Base-by-base conservation (phyloP, 1,139 yeast genomes). In the Candida tropicalis region DNA sequence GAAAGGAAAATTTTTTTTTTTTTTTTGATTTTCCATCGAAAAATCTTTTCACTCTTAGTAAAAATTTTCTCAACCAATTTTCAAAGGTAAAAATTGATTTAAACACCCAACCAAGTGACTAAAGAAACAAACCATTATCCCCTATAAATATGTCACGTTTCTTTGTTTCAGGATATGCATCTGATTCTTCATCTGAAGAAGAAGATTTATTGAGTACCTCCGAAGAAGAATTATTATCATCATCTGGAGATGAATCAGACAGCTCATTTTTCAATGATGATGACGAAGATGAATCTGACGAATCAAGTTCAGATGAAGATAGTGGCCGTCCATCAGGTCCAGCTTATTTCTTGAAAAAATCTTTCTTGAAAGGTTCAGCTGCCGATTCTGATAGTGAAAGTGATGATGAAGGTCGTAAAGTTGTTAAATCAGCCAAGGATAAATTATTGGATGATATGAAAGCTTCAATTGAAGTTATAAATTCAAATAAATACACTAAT, bases 371-470 rank as follows among this genome's bases (percentile, higher is more conserved):
- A 50, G 79, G 77, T 37, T 75, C 74, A 59, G 71, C 77, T 38
- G 32, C 36, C 10, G 87, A 81, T 49, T 66, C 72, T 38, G 86
- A 78, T 50, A 64, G 73, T 38, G 83, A 79, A 46, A 62, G 68
- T 47, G 88, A 82, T 48, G 85, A 80, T 49, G 88, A 82, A 49
- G 84, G 81, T 52, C 85, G 84, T 65, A 87, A 85, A 58, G 89
- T 90, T 39, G 97, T 93, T 56, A 91, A 87, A 69, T 83, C 95
- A 47, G 97, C 97, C 45, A 89, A 87, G 70, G 98, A 91, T 55
- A 95, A 91, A 70, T 76, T 91, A 50, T 64, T 89, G 54, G 98
- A 90, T 62, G 99, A 93, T 65, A 79, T 93, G 71, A 84, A 81
- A 56, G 75, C 75, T 28, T 68, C 81, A 33, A 79, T 85, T 57